phyloP scores from a whole-genome alignment of 2,329 filamentous ascomycete genomes.

The Colletotrichum orchidophilum region DNA sequence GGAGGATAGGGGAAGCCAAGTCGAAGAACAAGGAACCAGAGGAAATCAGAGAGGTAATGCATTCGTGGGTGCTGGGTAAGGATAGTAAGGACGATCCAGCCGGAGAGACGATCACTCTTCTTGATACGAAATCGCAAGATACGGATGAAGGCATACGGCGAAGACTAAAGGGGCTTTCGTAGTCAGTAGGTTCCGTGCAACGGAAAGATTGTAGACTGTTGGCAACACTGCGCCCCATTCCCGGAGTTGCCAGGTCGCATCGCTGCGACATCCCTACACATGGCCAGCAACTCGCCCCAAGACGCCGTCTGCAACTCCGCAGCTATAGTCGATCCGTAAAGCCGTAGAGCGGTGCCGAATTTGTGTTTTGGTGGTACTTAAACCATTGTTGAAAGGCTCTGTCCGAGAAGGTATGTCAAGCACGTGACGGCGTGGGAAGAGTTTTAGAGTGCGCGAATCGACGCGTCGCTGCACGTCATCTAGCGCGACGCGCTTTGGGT shows the following conservation, averaged over 20 bases:
- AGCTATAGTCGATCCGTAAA: no score
- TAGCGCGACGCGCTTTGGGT: background rate
- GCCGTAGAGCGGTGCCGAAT: no score
- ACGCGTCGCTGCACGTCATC: conserved; percentile 5
- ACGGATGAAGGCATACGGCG: conserved; percentile 27
- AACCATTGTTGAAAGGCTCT: background rate
- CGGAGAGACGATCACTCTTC: background rate
- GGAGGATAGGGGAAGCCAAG: conserved; percentile 75
- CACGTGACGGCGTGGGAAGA: conserved; percentile 3
- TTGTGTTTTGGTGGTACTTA: no score
- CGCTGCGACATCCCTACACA: background rate
- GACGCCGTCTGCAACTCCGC: background rate
- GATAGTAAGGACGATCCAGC: conserved; percentile 42
- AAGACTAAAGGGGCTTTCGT: conserved; percentile 14
- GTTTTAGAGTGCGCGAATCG: background rate
- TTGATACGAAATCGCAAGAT: conserved; percentile 16
- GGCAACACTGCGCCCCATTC: background rate
- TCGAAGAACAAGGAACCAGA: conserved; percentile 66
- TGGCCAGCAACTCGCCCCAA: background rate
- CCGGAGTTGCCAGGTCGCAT: background rate
- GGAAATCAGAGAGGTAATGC: conserved; percentile 75
- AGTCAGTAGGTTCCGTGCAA: background rate
- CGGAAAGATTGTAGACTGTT: fast-evolving
- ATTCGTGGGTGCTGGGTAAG: conserved; percentile 73
- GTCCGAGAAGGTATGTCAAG: no score